Conservation (phyloP, 2,329 filamentous ascomycete genomes). For the Esteya vermicola region DNA sequence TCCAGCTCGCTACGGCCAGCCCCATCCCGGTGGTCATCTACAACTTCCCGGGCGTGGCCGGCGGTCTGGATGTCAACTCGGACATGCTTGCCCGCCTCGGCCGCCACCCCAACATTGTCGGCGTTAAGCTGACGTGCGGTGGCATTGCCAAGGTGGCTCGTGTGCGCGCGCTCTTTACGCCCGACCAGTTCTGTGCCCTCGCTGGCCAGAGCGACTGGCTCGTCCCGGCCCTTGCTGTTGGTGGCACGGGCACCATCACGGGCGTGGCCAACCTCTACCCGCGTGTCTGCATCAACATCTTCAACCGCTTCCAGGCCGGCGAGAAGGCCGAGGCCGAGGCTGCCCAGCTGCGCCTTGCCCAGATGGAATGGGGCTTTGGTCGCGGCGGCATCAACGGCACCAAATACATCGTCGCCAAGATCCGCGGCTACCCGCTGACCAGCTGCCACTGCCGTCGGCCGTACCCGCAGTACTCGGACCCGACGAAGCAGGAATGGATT, state of each 20-base stretch:
- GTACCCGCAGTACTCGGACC: conserved; percentile 33
- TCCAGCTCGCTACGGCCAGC: conserved; percentile 36
- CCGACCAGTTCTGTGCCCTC: conserved; percentile 47
- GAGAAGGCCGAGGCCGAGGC: conserved; percentile 31
- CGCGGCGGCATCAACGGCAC: conserved; percentile 47
- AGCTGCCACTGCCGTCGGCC: conserved; percentile 38
- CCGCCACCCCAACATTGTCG: conserved; percentile 50
- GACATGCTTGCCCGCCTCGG: conserved; percentile 46
- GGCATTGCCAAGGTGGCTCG: conserved; percentile 55
- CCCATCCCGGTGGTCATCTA: conserved; percentile 55
- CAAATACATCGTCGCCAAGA: conserved; percentile 43
- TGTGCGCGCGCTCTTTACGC: conserved; percentile 29
- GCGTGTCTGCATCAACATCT: conserved; percentile 32
- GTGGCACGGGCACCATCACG: conserved; percentile 42
- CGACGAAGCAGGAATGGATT: conserved; percentile 31
- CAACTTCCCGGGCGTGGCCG: conserved; percentile 56
- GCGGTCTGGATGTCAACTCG: conserved; percentile 53
- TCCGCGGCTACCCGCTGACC: conserved; percentile 33
- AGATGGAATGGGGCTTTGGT: conserved; percentile 40
- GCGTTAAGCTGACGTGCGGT: conserved; percentile 58
- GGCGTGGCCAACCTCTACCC: conserved; percentile 48
- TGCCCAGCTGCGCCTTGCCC: conserved; percentile 34
- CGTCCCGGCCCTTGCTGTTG: conserved; percentile 40
- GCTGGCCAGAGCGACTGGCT: conserved; percentile 61
- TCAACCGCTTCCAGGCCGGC: conserved; percentile 31